Conservation (phyloP, 2,329 filamentous ascomycete species). For the Colletotrichum sp. region DNA sequence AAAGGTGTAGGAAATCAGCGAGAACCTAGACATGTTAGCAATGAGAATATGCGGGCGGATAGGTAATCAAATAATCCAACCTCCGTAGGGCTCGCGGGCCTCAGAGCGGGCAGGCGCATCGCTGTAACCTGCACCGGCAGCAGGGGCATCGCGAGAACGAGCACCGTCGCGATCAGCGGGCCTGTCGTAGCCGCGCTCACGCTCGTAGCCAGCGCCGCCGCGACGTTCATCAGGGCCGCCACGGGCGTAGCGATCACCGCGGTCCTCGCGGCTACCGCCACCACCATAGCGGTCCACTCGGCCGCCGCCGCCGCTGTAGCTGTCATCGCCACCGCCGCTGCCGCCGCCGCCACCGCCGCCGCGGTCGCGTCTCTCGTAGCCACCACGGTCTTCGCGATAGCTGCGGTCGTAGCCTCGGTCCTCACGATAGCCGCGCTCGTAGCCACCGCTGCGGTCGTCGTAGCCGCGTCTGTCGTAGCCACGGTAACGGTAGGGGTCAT, state of each 20-base stretch:
- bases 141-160: slow-evolving; percentile 43
- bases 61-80: slow-evolving; percentile 33
- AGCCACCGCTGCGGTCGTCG: slow-evolving; percentile 38
- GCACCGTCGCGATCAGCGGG: slow-evolving; percentile 41
- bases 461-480: slow-evolving; percentile 49
- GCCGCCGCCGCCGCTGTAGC: slow-evolving; percentile 35
- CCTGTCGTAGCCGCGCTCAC: slow-evolving; percentile 45
- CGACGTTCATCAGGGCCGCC: slow-evolving; percentile 44
- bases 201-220: slow-evolving; percentile 50
- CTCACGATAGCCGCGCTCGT: slow-evolving; percentile 57
- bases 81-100: slow-evolving; percentile 48
- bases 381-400: slow-evolving; percentile 52
- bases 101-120: slow-evolving; percentile 48
- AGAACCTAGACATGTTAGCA: slow-evolving; percentile 19
- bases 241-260: slow-evolving; percentile 47
- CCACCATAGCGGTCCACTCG: slow-evolving; percentile 49
- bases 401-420: slow-evolving; percentile 52
- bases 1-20: slow-evolving; percentile 28
- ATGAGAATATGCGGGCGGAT: background rate
- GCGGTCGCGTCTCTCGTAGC: slow-evolving; percentile 65
- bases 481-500: slow-evolving; percentile 64
- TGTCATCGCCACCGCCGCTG: slow-evolving; percentile 32
- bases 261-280: slow-evolving; percentile 37
- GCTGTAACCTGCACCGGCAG: slow-evolving; percentile 41
- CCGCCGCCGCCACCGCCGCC: slow-evolving; percentile 51